These are phyloP conservation scores for Daldinia decipiens DNA, from an alignment of 495 filamentous ascomycete species.

Conservation along the genomic window DNA sequence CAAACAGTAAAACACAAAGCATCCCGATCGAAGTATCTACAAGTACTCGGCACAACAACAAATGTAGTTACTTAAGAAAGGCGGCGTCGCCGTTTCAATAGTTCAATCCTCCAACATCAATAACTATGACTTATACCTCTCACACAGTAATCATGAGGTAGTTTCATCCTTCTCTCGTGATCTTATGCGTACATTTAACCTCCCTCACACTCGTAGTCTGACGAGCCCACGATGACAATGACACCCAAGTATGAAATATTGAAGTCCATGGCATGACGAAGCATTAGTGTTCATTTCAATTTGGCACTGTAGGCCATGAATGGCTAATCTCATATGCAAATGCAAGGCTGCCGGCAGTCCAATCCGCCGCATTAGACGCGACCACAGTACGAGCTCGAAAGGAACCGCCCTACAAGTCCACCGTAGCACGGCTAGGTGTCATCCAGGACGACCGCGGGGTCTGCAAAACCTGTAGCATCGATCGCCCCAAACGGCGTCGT, in stretches of 20 bases:
- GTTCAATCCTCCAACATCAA: constrained; percentile 4
- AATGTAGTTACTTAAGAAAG: not conserved
- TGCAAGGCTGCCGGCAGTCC: constrained; percentile 5
- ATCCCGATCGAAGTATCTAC: not conserved
- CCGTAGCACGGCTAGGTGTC: constrained; percentile 3
- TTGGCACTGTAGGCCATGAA: not conserved
- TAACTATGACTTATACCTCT: not conserved
- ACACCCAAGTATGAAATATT: too few species aligned
- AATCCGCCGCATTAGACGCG: constrained; percentile 4
- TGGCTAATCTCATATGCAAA: not conserved
- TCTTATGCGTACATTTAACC: not conserved
- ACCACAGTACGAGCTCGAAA: not conserved
- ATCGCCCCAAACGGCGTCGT: not conserved
- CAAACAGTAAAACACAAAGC: not conserved
- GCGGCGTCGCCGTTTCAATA: constrained; percentile 4
- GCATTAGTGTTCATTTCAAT: too few species aligned
- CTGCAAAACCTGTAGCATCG: constrained; percentile 4
- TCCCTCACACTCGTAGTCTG: not conserved
- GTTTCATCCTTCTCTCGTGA: constrained; percentile 1
- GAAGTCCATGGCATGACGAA: too few species aligned
- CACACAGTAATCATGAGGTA: not conserved
- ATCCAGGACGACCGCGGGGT: not conserved
- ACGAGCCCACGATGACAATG: not conserved
- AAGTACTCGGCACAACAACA: not conserved
- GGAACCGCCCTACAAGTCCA: constrained; percentile 1